Evolutionary conservation across 2,329 filamentous ascomycete species (phyloP).

Genomic region (Colletotrichum sp.): DNA sequence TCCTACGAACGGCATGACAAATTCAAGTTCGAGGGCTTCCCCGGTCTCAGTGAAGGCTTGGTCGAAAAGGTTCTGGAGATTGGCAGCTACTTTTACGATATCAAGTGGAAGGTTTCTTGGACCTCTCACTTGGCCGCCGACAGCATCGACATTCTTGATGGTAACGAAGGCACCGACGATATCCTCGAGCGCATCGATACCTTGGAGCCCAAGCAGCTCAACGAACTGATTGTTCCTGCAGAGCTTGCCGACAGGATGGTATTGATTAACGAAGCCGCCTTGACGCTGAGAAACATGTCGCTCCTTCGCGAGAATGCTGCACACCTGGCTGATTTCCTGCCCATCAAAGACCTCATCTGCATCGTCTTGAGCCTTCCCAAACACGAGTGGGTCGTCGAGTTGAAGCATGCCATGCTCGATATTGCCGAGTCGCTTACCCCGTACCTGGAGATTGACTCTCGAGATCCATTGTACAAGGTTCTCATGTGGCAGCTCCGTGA

Average conservation of each 20-base stretch:
- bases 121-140: conserved; percentile 45
- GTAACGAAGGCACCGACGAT: conserved; percentile 54
- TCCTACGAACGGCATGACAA: conserved; percentile 95
- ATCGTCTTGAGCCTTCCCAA: conserved; percentile 81
- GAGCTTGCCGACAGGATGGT: conserved; percentile 74
- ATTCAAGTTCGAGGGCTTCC: conserved; percentile 92
- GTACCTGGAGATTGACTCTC: conserved; percentile 72
- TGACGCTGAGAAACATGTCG: conserved; percentile 96
- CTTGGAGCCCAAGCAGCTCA: conserved; percentile 62
- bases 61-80: conserved; percentile 85
- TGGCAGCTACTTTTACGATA: conserved; percentile 78
- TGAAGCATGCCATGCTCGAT: conserved; percentile 91
- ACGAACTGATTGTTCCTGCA: conserved; percentile 73
- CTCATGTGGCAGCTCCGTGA: conserved; percentile 65
- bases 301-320: conserved; percentile 87
- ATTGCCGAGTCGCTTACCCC: conserved; percentile 90
- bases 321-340: conserved; percentile 74
- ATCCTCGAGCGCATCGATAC: conserved; percentile 71
- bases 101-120: conserved; percentile 83
- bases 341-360: conserved; percentile 82
- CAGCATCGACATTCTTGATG: conserved; percentile 49
- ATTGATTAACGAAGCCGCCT: conserved; percentile 81
- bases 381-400: conserved; percentile 75
- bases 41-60: conserved; percentile 84
- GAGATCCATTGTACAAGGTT: conserved; percentile 81